A percentile compares a stretch with the other conserved stretches of the same genome.
phyloP scores from a whole-genome alignment of 352 stramenopile genomes.

The Globisporangium camurandrum region DNA sequence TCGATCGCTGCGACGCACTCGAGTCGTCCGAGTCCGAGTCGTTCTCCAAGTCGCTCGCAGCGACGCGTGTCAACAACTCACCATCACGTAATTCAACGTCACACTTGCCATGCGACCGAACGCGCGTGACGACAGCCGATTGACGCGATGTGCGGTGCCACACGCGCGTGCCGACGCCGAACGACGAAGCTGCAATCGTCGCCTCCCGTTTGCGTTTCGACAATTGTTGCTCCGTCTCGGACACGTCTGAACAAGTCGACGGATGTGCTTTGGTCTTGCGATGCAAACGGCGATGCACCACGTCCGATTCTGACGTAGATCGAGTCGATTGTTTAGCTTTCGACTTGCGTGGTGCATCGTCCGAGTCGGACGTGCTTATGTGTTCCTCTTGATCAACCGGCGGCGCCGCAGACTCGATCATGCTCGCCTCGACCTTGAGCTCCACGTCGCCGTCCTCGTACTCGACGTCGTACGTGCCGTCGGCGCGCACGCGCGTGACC shows the following conservation, averaged over 20 bases:
- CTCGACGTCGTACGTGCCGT: slow-evolving; percentile 62
- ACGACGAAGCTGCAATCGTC: background rate
- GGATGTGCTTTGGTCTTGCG: background rate
- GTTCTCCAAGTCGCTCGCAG: slow-evolving; percentile 10
- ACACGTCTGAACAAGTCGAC: too few species aligned
- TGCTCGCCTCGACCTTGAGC: slow-evolving; percentile 20
- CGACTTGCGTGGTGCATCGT: too few species aligned
- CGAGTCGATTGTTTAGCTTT: too few species aligned
- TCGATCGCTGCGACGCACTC: slow-evolving; percentile 1
- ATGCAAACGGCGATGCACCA: too few species aligned
- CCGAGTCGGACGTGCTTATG: background rate
- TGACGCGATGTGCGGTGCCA: slow-evolving; percentile 17
- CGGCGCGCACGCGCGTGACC: slow-evolving; percentile 41
- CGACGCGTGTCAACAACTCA: slow-evolving; percentile 31
- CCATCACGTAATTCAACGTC: slow-evolving; percentile 59
- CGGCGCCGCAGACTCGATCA: slow-evolving; percentile 12
- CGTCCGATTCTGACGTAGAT: too few species aligned
- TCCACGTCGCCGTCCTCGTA: slow-evolving; percentile 58
- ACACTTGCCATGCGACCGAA: slow-evolving; percentile 47
- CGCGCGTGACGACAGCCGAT: slow-evolving; percentile 21
- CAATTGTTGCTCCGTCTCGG: background rate
- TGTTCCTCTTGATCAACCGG: background rate
- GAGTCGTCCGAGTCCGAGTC: slow-evolving; percentile 32
- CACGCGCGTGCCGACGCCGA: background rate
- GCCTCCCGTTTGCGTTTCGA: background rate